Conservation (phyloP, 345 rosid species). For the Hibiscus syriacus region DNA sequence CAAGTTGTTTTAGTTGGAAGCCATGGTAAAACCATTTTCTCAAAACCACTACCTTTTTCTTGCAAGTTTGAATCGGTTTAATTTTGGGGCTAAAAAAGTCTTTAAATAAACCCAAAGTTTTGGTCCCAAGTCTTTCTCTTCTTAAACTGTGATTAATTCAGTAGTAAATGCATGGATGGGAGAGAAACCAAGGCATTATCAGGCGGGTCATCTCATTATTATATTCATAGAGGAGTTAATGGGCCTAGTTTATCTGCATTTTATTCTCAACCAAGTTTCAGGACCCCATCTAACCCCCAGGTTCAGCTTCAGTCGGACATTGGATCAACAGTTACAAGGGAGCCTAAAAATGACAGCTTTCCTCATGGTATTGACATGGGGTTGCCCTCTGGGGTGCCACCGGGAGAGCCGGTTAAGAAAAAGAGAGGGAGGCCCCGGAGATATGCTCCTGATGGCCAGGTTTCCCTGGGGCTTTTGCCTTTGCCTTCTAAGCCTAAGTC, state of each 20-base stretch:
- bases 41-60: conserved; percentile 2
- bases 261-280: conserved; percentile 50
- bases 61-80: conserved; percentile 6
- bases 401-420: conserved; percentile 90
- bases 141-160: not conserved
- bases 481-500: conserved; percentile 49
- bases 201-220: conserved; percentile 68
- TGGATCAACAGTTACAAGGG: conserved; percentile 44
- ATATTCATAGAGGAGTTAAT: conserved; percentile 59
- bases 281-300: conserved; percentile 47
- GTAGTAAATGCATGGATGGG: conserved; percentile 94
- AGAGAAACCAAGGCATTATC: conserved; percentile 88
- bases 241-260: conserved; percentile 34
- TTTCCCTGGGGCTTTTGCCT: conserved; percentile 75
- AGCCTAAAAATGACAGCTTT: conserved; percentile 45
- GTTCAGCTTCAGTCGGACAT: conserved; percentile 39
- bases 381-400: conserved; percentile 39
- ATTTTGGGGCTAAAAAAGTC: conserved; percentile 3
- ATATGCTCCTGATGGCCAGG: conserved; percentile 80
- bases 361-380: conserved; percentile 53
- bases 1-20: conserved; percentile 6
- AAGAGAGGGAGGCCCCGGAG: conserved; percentile 97
- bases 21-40: conserved; percentile 12
- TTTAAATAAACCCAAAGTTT: conserved; percentile 6
- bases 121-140: not conserved